phyloP scores from a whole-genome alignment of 129 eudicot genomes.

The Lactuca saligna region DNA sequence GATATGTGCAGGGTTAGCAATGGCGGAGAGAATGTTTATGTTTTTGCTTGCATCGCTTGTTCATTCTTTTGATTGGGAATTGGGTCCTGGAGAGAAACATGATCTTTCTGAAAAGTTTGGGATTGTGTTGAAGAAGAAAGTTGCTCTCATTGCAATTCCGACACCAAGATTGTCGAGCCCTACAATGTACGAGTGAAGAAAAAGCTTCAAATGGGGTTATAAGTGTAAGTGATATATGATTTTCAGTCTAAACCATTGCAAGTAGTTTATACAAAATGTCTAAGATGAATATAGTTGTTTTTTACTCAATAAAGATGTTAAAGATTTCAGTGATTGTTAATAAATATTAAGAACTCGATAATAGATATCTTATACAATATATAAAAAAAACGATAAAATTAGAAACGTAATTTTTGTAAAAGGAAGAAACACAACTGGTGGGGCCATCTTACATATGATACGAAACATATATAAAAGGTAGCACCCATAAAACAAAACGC shows the following conservation, averaged over 20 bases:
- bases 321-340: background rate
- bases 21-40: slow-evolving; percentile 63
- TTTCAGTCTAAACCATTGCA: background rate
- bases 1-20: slow-evolving; percentile 52
- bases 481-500: no score
- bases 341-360: background rate
- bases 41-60: slow-evolving; percentile 46
- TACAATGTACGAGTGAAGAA: slow-evolving; percentile 20
- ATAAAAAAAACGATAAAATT: no score
- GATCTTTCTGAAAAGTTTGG: slow-evolving; percentile 58
- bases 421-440: background rate
- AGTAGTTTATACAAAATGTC: background rate
- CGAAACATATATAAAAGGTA: no score
- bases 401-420: no score
- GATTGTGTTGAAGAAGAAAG: slow-evolving; percentile 50
- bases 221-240: background rate
- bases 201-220: background rate
- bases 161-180: slow-evolving; percentile 44
- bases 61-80: slow-evolving; percentile 58
- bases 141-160: slow-evolving; percentile 44
- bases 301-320: background rate
- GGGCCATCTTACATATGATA: no score
- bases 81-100: slow-evolving; percentile 29
- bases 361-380: no score
- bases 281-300: background rate